Base-by-base conservation (phyloP, 2,329 filamentous ascomycete genomes). In the Aspergillus latus region DNA sequence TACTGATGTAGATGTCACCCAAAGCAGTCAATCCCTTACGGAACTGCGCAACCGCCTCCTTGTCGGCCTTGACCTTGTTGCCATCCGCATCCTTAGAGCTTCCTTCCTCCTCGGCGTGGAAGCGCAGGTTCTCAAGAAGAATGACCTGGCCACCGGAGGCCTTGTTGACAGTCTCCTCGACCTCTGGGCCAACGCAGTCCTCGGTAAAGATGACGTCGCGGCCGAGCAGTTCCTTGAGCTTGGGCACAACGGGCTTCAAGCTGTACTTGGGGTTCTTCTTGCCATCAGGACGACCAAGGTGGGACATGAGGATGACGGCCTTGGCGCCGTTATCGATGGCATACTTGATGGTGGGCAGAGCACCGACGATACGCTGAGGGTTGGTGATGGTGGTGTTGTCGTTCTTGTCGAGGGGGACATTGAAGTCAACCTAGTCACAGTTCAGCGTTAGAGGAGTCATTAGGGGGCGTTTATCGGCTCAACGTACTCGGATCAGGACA, bases 11-110 rank as follows among this genome's bases (percentile, higher is more conserved):
- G 70, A 99, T 82, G 72, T 99, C 94, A 67, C 94, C 94, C 61
- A 99, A 85, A 61, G 90, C 89, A 73, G 95, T 99, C 75, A 99
- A 80, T 44, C 90, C 90, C 83, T 95, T 94, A 76, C 95, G 87
- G 86, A 99, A 99, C 78, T 91, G 86, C 55, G 89, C 90, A 42
- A 99, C 92, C 78, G 91, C 87, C 62, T 82, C 88, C 83, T 96
- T 94, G 78, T 97, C 93, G 61, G 94, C 94, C 87, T 97, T 99
- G 77, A 88, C 87, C 84, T 99, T 99, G 80, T 97, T 97, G 71
- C 93, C 94, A 52, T 93, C 88, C 59, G 85, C 87, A 76, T 96
- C 92, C 83, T 96, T 96, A 74, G 84, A 88, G 80, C 90, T 96
- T 64, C 94, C 94, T 82, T 99, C 94, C 81, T 99, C 94, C 82